Evolutionary conservation across 352 stramenopile species (phyloP), one percentile per base, ranked within the genome.

Genomic region (Phytophthora multivora): DNA sequence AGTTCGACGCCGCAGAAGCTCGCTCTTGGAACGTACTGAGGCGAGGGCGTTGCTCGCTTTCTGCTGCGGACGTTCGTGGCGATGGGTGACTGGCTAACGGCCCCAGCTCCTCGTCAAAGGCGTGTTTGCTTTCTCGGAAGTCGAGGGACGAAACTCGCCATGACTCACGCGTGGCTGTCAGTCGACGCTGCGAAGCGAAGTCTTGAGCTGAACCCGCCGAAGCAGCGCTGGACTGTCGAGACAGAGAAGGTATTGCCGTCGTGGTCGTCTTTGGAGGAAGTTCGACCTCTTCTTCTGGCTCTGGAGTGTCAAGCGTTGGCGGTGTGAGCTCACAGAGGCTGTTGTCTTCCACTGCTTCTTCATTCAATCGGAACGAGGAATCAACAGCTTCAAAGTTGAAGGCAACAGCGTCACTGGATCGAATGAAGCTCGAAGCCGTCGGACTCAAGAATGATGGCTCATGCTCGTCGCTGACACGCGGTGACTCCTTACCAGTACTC

Each of bases 11-110:
- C 10, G 43, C 46, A 5, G 61, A 66, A 2, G 15, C 30, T 25
- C 51, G 63, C 13, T 71, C 63, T 46, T 69, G 59, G 19, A 58
- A 62, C 2, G 42, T 66, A 23, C 61, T 66, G 30, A 74, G 48
- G 10, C 51, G 57, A 7, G 54, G 31, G 21, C 16, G 23, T n/a
- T 54, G 47, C 3, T 71, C 38, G 11, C 12, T 56, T 25, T 31
- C 36, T 1, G 38, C 3, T 21, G 50, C 46, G 31, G 63, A 60
- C 2, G 19, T 16, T 40, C 18, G 36, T 4, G 63, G 58, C 15
- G 58, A 60, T 25, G 15, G 30, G 0, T 55, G 43, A 2, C 15
- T 13, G 13, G 39, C 31, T 31, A 68, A n/a, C 15, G 63, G 63
- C 4, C 13, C 58, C 8, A 59, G 51, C 18, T 72, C 63, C 49